Evolutionary conservation across 108 stramenopile genomes (phyloP).

Genomic region (Conticribra guillardii): DNA sequence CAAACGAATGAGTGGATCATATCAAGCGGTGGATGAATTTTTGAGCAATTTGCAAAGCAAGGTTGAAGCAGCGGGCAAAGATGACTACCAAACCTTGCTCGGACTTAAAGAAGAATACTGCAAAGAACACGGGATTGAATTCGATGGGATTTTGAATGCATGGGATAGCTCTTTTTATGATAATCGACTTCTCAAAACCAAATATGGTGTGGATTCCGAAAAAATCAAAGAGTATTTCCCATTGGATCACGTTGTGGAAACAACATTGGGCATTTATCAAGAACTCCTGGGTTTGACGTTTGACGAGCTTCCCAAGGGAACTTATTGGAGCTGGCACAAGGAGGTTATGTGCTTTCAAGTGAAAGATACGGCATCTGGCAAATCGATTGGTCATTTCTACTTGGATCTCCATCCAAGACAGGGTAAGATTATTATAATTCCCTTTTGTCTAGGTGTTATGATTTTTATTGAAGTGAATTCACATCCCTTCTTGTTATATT

Average conservation of each 20-base stretch:
- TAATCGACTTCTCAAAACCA: slow-evolving; percentile 31
- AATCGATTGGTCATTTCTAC: slow-evolving; percentile 42
- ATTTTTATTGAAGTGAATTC: background rate
- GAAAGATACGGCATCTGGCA: slow-evolving; percentile 25
- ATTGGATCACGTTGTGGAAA: slow-evolving; percentile 50
- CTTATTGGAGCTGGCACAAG: slow-evolving; percentile 53
- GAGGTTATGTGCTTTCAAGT: slow-evolving; percentile 54
- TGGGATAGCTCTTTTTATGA: slow-evolving; percentile 51
- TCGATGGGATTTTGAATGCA: slow-evolving; percentile 48
- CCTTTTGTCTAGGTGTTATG: background rate
- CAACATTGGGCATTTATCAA: slow-evolving; percentile 53
- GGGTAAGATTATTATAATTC: background rate
- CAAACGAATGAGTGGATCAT: slow-evolving; percentile 55
- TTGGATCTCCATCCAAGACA: slow-evolving; percentile 41
- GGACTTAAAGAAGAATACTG: slow-evolving; percentile 42
- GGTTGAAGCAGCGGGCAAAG: slow-evolving; percentile 19
- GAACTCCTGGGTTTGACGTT: slow-evolving; percentile 54
- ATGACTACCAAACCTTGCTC: slow-evolving; percentile 34
- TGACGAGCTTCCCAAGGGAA: slow-evolving; percentile 36
- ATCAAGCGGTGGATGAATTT: slow-evolving; percentile 46
- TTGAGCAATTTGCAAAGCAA: slow-evolving; percentile 33
- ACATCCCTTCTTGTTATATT: background rate
- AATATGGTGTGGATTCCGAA: slow-evolving; percentile 55
- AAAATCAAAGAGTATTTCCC: slow-evolving; percentile 49
- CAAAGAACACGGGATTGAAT: slow-evolving; percentile 27